Evolutionary conservation across 345 rosid genomes (phyloP), one percentile per base, ranked within the genome.

Genomic region (Linum trigynum): DNA sequence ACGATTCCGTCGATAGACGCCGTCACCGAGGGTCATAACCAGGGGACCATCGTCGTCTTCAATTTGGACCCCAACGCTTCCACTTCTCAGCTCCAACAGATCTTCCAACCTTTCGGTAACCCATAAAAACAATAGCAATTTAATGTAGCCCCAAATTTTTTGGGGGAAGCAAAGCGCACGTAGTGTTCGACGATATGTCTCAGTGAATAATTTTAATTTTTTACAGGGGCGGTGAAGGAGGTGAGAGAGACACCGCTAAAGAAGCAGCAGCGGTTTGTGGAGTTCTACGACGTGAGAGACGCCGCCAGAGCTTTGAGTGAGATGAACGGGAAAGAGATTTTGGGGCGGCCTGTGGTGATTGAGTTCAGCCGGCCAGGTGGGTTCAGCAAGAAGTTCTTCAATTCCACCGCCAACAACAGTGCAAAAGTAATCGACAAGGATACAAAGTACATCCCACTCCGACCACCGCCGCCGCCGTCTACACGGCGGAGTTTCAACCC

Each of bases 311-410:
- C 99, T 57, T 76, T 86, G 8, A 69, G 55, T 40, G 86, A 81
- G 63, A 84, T 86, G 96, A 73, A 90, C 65, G 99, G 96, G 0
- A 80, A 79, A 71, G 79, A 77, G 60, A 84, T 94, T 67, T 57
- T 61, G 7, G 92, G 96, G 2, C 80, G 74, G 67, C 77, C 69
- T 2, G 76, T 94, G 32, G 74, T 80, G 0, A 78, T 94, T 32
- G 90, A 90, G 55, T 90, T 88, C 61, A 90, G 97, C 58, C 92
- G 99, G 4, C 97, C 99, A 5, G 99, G 97, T 32, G 99, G 99
- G 48, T 74, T 71, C 41, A 68, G 67, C 60, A 80, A 75, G 72
- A 88, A 70, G 71, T 79, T 80, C 79, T 78, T 80, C 57, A 75
- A 80, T 48, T 71, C 74, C n/a, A 7, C 35, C 59, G 9, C 40